Base-by-base conservation (phyloP, 202 grass and related monocot species). In the Eragrostis tef region DNA sequence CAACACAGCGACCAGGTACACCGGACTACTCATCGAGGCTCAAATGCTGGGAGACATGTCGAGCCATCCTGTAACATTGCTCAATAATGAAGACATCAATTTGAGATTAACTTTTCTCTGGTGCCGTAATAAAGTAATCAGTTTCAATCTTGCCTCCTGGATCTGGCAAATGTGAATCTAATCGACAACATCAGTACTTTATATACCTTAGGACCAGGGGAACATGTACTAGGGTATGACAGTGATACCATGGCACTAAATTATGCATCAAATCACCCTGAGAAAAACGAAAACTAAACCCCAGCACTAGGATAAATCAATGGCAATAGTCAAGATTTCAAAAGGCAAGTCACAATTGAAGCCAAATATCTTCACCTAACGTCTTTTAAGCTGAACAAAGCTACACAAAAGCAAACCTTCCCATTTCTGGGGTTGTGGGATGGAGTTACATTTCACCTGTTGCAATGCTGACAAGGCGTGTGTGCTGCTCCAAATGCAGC, bases 81-180 rank as follows among this genome's bases (percentile, higher is more conserved):
- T 48, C 59, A 72, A 57, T 74, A 45, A 74, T 74, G 58, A 19
- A 58, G 25, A 7, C 76, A 66, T 17, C 59, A 73, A 74, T 69
- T 80, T 74, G 84, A 60, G 42, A 43, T 72, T 73, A 24, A 72
- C 41, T 21, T 74, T 72, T n/a, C 29, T 39, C 58, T 31, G 50
- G 26, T 13, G 24, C 19, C 49, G 64, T 39, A 78, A 27, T 52
- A 66, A 57, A 46, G 12, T 48, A 82, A 64, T 83, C 48, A 66
- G 25, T 48, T 47, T 36, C 46, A 44, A 78, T 26, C 67, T 83
- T 64, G 58, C 59, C 67, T 79, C 59, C 49, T 88, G 74, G 50
- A 88, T 79, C 80, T 74, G 68, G 47, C 27, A 14, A 31, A 67
- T 36, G 58, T 83, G 86, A 74, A 88, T 83, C 49, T 83, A 47